Evolutionary conservation across 2,329 filamentous ascomycete species (phyloP), one percentile per base, ranked within the genome.

Genomic region (Passalora sequoiae): DNA sequence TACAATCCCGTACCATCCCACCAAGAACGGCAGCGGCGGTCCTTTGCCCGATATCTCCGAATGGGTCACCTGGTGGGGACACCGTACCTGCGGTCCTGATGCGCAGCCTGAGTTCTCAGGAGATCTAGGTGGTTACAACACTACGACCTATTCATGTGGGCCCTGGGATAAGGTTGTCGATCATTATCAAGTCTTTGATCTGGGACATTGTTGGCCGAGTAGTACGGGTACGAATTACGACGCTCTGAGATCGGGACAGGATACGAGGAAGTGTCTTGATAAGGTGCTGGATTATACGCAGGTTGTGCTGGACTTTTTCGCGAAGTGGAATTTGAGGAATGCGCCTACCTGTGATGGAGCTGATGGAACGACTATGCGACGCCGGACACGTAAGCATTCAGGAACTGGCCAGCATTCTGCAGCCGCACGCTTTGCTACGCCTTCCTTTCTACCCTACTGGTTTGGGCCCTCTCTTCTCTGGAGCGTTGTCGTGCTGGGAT

Each of bases 141-240:
- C 54, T 7, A 58, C 53, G 2, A 59, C 53, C 3, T 61, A 59
- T 45, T 55, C 57, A 3, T 51, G 60, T 49, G 49, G 49, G 33
- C 43, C 59, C 52, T 57, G 41, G 54, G 54, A 56, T 22, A 61
- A 65, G 16, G 47, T 60, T 4, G 60, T 69, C 6, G 54, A 62
- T 22, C 68, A 70, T 40, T 70, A 69, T 46, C 60, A 59, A 28
- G 57, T 67, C 24, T 60, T 54, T 8, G 63, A 66, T 4, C 25
- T 68, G n/a, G 59, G 57, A 6, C 69, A 71, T 46, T 61, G 64
- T 31, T 72, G 69, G 69, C 66, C 68, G 2, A 66, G 46, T 28
- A 29, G 28, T 9, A 46, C 35, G 6, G 48, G 49, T 6, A 40
- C 43, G 13, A 60, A 56, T 38, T 54, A 28, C 19, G 57, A 60